Conservation (phyloP, 1,139 yeast genomes). For the Suzukiozyma palmioleophila region DNA sequence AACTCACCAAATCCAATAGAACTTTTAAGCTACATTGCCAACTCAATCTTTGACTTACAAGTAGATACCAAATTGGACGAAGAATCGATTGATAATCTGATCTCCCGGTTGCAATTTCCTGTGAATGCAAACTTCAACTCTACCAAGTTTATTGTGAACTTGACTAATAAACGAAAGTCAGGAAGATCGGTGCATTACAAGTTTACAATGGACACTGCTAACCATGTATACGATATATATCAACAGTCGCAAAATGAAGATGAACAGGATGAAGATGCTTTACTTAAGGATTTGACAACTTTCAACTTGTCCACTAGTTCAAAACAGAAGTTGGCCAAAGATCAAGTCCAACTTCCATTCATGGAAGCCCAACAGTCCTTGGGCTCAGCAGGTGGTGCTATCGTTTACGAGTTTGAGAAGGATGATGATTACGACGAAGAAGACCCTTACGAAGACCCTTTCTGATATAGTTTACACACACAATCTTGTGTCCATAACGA, state of each 20-base stretch:
- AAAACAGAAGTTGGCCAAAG: constrained; percentile 73
- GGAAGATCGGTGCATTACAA: constrained; percentile 68
- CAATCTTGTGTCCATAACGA: not conserved
- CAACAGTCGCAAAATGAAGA: constrained; percentile 21
- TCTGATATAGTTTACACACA: constrained; percentile 25
- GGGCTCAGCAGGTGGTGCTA: constrained; percentile 79
- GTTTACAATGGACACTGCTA: constrained; percentile 46
- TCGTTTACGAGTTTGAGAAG: constrained; percentile 84
- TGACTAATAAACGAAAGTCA: constrained; percentile 74
- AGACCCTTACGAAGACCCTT: constrained; percentile 96
- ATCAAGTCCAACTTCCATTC: constrained; percentile 83
- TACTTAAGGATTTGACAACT: constrained; percentile 74
- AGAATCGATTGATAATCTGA: constrained; percentile 43
- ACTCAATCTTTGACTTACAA: constrained; percentile 58
- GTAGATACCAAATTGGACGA: constrained; percentile 37
- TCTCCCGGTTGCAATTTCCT: constrained; percentile 47
- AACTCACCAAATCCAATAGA: constrained; percentile 51
- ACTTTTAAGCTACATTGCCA: constrained; percentile 63
- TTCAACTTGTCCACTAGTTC: constrained; percentile 75
- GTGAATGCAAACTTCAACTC: constrained; percentile 41
- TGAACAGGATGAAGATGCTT: constrained; percentile 32
- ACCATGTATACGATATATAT: constrained; percentile 47
- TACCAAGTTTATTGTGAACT: constrained; percentile 38
- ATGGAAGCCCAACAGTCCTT: constrained; percentile 77
- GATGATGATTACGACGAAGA: constrained; percentile 94